Evolutionary conservation across 768 basidiomycete species (phyloP), one percentile per base, ranked within the genome.

Genomic region (Tephrocybe sp.): DNA sequence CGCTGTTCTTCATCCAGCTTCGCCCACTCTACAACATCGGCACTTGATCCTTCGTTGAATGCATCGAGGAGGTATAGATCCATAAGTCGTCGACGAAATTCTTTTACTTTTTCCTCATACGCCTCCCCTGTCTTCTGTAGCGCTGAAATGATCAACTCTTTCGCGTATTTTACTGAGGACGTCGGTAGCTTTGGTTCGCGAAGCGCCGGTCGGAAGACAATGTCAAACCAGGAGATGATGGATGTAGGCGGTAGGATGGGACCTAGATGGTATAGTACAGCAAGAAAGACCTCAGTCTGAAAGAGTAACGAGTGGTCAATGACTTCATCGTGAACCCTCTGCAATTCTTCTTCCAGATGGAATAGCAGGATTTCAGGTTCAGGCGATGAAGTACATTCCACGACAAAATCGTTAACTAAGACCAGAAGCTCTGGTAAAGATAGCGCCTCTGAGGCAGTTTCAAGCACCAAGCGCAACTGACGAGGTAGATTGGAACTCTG

Each of bases 171-270:
- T 16, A 83, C 73, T 5, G 84, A 76, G 19, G 69, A 56, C 0
- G 76, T 78, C 2, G 87, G 72, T 16, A 92, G 69, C 55, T 76
- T 82, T 30, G 88, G 84, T 62, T 90, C 84, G 40, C 87, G 83
- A 46, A 92, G 72, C 24, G 89, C 86, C 21, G 87, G 86, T 27
- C 90, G 83, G 2, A 92, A 73, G 22, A 88, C 75, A 27, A 87
- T 76, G 63, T 92, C 89, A 64, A 89, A 92, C 91, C 91, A 92
- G 22, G 84, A 84, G 49, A 90, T 85, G 47, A 91, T 72, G 21
- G 86, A 87, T 5, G 74, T 74, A 7, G 86, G 69, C 2, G 86
- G 72, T 6, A 90, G 69, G 24, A 87, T 72, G 11, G 84, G 77
- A 9, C 72, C 71, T 22, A 92, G 74, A 56, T 82, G 82, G 54